These are phyloP conservation scores for Hypoxylon rubiginosum DNA, from an alignment of 2,329 filamentous ascomycete genomes.

Conservation along the genomic window DNA sequence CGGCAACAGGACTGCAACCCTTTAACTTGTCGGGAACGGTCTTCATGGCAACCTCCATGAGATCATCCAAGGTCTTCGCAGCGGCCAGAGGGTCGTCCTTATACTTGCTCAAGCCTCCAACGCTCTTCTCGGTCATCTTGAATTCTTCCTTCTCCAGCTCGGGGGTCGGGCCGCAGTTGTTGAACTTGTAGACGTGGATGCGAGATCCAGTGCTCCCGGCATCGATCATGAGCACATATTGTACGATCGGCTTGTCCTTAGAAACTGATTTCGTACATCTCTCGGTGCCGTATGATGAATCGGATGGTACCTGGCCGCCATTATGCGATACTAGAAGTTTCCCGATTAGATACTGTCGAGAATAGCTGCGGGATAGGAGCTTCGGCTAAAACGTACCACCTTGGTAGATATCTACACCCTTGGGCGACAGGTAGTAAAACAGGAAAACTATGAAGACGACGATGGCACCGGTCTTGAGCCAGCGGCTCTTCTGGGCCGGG, in stretches of 20 bases:
- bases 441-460: constrained; percentile 70
- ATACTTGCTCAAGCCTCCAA: constrained; percentile 89
- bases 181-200: constrained; percentile 99
- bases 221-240: constrained; percentile 99
- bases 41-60: constrained; percentile 88
- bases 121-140: constrained; percentile 89
- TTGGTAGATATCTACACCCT: constrained; percentile 67
- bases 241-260: constrained; percentile 91
- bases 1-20: constrained; percentile 93
- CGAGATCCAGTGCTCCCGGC: constrained; percentile 97
- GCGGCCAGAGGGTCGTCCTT: constrained; percentile 87
- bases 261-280: constrained; percentile 88
- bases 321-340: constrained; percentile 42
- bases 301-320: constrained; percentile 67
- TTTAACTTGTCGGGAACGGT: constrained; percentile 90
- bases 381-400: constrained; percentile 55
- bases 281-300: constrained; percentile 74
- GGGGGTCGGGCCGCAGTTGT: constrained; percentile 96
- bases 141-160: constrained; percentile 95
- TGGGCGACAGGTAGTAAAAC: constrained; percentile 74
- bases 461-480: constrained; percentile 74
- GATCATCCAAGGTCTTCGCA: constrained; percentile 87
- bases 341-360: constrained; percentile 35
- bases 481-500: constrained; percentile 74
- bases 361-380: background rate